Conservation (phyloP, 768 basidiomycete genomes). For the Tulasnella sp. region DNA sequence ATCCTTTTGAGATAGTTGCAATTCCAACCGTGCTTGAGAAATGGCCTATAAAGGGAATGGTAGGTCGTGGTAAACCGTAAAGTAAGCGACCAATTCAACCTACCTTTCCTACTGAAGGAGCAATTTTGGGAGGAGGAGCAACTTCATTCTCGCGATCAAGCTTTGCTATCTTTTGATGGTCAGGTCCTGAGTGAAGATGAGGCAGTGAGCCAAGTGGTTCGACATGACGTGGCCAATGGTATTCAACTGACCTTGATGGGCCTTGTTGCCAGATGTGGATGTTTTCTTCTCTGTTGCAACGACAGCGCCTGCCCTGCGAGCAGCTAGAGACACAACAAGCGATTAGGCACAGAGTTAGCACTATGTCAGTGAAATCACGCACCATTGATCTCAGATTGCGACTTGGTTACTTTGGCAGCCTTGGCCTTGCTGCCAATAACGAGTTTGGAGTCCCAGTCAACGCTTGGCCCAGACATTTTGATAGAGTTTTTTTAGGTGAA, state of each 20-base stretch:
- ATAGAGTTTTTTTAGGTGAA: too few species aligned
- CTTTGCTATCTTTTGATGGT: constrained; percentile 88
- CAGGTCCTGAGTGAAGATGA: constrained; percentile 22
- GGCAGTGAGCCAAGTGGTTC: neutral
- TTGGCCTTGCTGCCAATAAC: constrained; percentile 61
- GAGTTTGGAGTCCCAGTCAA: constrained; percentile 57
- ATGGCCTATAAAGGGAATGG: constrained; percentile 48
- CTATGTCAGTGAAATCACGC: constrained; percentile 17
- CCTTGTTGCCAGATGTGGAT: constrained; percentile 57
- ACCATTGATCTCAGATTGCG: constrained; percentile 45
- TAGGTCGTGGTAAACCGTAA: neutral
- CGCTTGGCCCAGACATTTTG: neutral
- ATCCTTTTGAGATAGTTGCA: constrained; percentile 80
- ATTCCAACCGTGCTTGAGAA: constrained; percentile 61
- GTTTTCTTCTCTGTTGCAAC: constrained; percentile 76
- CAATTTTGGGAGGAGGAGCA: constrained; percentile 75
- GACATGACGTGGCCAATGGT: neutral
- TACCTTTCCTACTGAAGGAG: constrained; percentile 59
- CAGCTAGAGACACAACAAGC: constrained; percentile 31
- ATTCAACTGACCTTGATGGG: constrained; percentile 44
- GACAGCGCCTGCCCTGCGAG: constrained; percentile 60
- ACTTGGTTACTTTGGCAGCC: constrained; percentile 52
- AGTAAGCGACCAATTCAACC: constrained; percentile 19
- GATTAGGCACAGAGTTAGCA: neutral
- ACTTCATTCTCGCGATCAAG: constrained; percentile 93